A percentile compares a stretch with the other conserved stretches of the same genome.
These are phyloP conservation scores for Botryotinia convoluta DNA, from an alignment of 2,329 filamentous ascomycete genomes.

Conservation along the genomic window DNA sequence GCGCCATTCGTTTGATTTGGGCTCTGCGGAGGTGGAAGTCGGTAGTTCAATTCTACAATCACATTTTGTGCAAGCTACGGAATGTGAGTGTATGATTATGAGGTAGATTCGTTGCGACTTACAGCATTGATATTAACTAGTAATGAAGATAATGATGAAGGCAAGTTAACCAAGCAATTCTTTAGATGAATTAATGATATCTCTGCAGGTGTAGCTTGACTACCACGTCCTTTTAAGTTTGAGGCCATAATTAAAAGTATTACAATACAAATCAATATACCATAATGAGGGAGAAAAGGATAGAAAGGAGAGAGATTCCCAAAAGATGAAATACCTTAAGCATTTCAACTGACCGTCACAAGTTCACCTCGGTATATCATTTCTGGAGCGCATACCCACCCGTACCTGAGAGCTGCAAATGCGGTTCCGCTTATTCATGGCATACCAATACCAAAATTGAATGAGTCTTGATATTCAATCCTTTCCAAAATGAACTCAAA, in stretches of 20 bases:
- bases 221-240: slow-evolving; percentile 43
- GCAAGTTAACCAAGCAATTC: slow-evolving; percentile 93
- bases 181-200: slow-evolving; percentile 83
- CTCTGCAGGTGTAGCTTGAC: slow-evolving; percentile 71
- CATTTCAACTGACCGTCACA: slow-evolving; percentile 7
- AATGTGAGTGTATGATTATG: slow-evolving; percentile 4
- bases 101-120: slow-evolving; percentile 41
- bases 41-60: slow-evolving; percentile 84
- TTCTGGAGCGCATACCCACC: neutral
- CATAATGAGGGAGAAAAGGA: neutral
- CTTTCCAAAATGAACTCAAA: neutral
- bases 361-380: slow-evolving; percentile 17
- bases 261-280: slow-evolving; percentile 12
- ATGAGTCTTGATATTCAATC: neutral
- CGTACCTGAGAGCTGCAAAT: neutral
- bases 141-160: slow-evolving; percentile 76
- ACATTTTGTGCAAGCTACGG: slow-evolving; percentile 87
- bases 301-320: neutral
- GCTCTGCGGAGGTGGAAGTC: slow-evolving; percentile 52
- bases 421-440: neutral
- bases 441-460: neutral
- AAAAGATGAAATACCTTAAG: neutral
- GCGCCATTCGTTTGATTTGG: slow-evolving; percentile 47
- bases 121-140: slow-evolving; percentile 89
- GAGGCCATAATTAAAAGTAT: slow-evolving; percentile 28